Conservation (phyloP, 306 rosid genomes). For the Inga laurina region DNA sequence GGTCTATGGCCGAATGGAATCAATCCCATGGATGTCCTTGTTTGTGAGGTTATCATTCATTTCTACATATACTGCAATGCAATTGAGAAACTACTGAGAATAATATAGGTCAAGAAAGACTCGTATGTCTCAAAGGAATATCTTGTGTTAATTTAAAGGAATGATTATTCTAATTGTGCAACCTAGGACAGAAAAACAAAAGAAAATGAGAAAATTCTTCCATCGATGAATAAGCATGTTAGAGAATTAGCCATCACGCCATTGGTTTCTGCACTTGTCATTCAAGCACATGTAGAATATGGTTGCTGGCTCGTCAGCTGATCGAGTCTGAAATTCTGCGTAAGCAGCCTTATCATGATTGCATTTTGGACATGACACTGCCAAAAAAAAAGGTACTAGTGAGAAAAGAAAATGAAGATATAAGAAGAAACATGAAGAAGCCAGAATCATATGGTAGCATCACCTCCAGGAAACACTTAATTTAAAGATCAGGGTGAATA, state of each 20-base stretch:
- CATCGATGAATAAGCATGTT: background rate
- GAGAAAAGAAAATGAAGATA: slow-evolving; percentile 8
- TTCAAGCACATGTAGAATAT: slow-evolving; percentile 60
- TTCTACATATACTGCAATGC: background rate
- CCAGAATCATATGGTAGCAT: background rate
- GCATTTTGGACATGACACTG: slow-evolving; percentile 62
- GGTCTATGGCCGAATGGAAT: background rate
- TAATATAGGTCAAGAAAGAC: background rate
- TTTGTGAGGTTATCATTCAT: background rate
- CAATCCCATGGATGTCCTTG: background rate
- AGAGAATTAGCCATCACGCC: slow-evolving; percentile 45
- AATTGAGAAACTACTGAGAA: background rate
- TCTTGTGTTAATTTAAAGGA: background rate
- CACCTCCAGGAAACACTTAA: background rate
- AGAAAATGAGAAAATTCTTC: background rate
- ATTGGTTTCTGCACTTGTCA: slow-evolving; percentile 42
- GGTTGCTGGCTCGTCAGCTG: slow-evolving; percentile 76
- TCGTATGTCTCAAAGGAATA: background rate
- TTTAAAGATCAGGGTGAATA: background rate
- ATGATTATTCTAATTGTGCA: background rate
- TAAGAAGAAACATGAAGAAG: background rate
- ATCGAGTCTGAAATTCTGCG: slow-evolving; percentile 57
- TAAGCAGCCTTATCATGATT: slow-evolving; percentile 49
- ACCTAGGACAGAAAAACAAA: background rate
- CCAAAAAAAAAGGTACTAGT: background rate